Evolutionary conservation across 208 protist genomes (phyloP).

Genomic region (Willaertia magna): DNA sequence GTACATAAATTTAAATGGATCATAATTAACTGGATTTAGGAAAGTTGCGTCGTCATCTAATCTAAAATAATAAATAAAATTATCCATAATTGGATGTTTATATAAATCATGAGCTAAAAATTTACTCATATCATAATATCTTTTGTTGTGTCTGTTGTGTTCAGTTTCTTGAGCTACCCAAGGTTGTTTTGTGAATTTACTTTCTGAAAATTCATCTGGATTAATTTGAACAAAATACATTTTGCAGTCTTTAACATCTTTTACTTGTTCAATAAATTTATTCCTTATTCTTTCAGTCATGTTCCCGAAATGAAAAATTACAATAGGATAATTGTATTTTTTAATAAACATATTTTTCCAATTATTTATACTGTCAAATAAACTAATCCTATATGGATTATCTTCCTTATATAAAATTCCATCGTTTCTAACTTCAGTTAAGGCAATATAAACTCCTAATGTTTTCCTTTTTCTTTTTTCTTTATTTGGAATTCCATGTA

Average conservation of each 20-base stretch:
- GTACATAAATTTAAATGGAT: not conserved
- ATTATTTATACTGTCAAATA: not conserved
- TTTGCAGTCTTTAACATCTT: not conserved
- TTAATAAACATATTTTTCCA: not conserved
- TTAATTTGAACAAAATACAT: not conserved
- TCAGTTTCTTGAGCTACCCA: not conserved
- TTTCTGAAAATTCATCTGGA: not conserved
- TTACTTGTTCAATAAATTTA: no score
- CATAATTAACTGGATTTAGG: not conserved
- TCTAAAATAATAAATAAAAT: not conserved
- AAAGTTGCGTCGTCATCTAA: not conserved
- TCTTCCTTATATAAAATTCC: no score
- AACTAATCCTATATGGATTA: not conserved
- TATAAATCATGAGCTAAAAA: not conserved
- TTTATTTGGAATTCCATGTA: no score
- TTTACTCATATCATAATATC: not conserved
- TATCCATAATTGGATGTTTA: not conserved
- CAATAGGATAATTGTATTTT: not conserved
- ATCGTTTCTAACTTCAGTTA: no score
- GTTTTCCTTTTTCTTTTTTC: not conserved
- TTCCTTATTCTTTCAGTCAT: no score
- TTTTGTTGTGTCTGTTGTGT: no score
- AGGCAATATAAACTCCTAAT: not conserved
- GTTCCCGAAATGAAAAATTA: not conserved
- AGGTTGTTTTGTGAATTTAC: not conserved